Evolutionary conservation across 257 asterid species (phyloP), one percentile per base, ranked within the genome.

Genomic region (Solanum chiquidenum): DNA sequence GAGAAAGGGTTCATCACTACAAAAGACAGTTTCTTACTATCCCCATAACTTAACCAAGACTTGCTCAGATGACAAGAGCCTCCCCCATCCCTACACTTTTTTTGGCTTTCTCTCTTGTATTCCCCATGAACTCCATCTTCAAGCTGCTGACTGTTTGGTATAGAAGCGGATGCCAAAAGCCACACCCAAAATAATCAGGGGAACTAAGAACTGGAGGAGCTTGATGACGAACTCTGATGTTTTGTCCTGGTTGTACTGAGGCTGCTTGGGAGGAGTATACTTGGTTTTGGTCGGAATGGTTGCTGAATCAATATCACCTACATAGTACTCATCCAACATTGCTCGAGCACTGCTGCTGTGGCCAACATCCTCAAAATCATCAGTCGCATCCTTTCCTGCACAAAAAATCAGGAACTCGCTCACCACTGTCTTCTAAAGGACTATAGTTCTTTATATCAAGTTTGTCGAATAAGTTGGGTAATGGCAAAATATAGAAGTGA

Each of bases 301-400:
- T 58, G 96, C 64, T 46, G 94, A 42, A 88, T 96, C 92, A 23
- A 96, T 90, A 49, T 95, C 95, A 2, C 98, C 98, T 1, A 95
- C 91, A 12, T 89, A 95, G 88, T 86, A 88, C 42, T 96, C 98
- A 14, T 92, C 95, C 94, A 96, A 68, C 93, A 92, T 92, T 44
- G 93, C 93, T 90, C 91, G 90, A 11, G 98, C 98, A 3, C 95
- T 93, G 86, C 92, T 90, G 88, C 98, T 96, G 93, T 95, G 98
- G 85, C 98, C 98, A 7, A 96, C 94, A 77, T 96, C 98, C 92
- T 96, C 98, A 84, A 96, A 96, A 91, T 94, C 98, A 74, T 94
- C 94, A 1, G 97, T 96, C 71, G 98, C 98, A 77, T 96, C 98
- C 92, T 93, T 95, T 69, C 97, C 98, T 95, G 92, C 91, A 89